phyloP scores from a whole-genome alignment of 345 rosid genomes.

The Theobroma cacao region DNA sequence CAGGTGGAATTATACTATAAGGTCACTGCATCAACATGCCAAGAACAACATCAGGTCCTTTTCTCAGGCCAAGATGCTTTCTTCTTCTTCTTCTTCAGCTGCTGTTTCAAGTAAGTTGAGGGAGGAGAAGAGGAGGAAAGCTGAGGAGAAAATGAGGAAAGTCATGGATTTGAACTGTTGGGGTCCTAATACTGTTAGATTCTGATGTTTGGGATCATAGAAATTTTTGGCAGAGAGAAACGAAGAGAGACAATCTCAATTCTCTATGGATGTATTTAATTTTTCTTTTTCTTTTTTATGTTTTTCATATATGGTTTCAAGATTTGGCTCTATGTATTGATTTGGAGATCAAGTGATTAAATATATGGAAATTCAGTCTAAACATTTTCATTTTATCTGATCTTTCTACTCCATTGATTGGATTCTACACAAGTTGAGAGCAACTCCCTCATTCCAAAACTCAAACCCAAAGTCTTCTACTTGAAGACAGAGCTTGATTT shows the following conservation, averaged over 20 bases:
- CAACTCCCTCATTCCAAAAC: not conserved
- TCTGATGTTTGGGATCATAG: not conserved
- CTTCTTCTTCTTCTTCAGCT: slow-evolving; percentile 17
- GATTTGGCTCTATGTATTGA: not conserved
- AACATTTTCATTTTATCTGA: not conserved
- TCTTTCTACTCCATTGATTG: not conserved
- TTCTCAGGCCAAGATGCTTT: slow-evolving; percentile 13
- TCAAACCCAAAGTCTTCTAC: not conserved
- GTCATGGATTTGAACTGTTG: slow-evolving; percentile 41
- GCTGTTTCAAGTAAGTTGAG: slow-evolving; percentile 18
- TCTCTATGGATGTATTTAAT: no score
- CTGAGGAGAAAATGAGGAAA: slow-evolving; percentile 29
- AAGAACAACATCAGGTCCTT: slow-evolving; percentile 33
- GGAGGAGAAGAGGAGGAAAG: slow-evolving; percentile 19
- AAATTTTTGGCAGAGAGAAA: not conserved
- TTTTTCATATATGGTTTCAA: not conserved
- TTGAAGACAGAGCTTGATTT: not conserved
- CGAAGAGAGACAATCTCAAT: not conserved
- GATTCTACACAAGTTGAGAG: not conserved
- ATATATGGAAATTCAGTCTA: not conserved
- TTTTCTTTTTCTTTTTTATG: no score
- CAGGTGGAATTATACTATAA: slow-evolving; percentile 60
- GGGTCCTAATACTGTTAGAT: slow-evolving; percentile 45
- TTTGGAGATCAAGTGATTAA: not conserved
- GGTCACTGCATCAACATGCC: slow-evolving; percentile 41